A percentile compares a stretch with the other conserved stretches of the same genome.
These are phyloP conservation scores for Trichosporon sp. DNA, from an alignment of 1,284 basidiomycete genomes.

Conservation along the genomic window DNA sequence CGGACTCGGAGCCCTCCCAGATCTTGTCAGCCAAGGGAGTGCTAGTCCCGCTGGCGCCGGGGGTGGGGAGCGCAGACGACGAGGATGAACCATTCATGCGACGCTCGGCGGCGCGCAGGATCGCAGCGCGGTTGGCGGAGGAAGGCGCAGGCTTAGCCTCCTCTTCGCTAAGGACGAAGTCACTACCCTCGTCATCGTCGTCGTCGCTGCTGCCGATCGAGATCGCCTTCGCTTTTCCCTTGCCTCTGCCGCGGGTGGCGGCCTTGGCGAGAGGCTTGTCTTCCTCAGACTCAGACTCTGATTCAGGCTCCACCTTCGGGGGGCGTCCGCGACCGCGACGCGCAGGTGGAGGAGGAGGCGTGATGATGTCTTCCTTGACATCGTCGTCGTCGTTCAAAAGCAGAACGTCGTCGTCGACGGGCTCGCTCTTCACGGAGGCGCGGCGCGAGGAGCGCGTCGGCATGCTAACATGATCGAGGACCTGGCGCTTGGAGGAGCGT, in stretches of 20 bases:
- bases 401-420: conserved; percentile 20
- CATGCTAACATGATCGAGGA: conserved; percentile 13
- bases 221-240: conserved; percentile 15
- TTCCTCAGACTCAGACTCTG: conserved; percentile 31
- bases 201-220: not conserved
- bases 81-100: conserved; percentile 17
- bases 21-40: conserved; percentile 29
- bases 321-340: not conserved
- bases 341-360: not conserved
- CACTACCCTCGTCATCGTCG: not conserved
- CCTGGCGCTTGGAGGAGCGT: not conserved
- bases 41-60: conserved; percentile 17
- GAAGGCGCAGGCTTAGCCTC: not conserved
- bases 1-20: conserved; percentile 22
- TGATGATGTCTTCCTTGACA: conserved; percentile 24
- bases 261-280: conserved; percentile 19
- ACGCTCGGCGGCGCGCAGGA: conserved; percentile 28
- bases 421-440: conserved; percentile 22
- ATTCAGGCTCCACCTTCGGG: not conserved
- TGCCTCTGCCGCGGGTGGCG: conserved; percentile 19
- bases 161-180: conserved; percentile 15
- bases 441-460: not conserved
- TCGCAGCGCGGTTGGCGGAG: conserved; percentile 14
- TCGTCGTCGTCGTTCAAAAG: conserved; percentile 24
- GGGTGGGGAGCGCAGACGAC: conserved; percentile 14